Base-by-base conservation (phyloP, 2,329 filamentous ascomycete genomes). In the Lachnellula willkommii region DNA sequence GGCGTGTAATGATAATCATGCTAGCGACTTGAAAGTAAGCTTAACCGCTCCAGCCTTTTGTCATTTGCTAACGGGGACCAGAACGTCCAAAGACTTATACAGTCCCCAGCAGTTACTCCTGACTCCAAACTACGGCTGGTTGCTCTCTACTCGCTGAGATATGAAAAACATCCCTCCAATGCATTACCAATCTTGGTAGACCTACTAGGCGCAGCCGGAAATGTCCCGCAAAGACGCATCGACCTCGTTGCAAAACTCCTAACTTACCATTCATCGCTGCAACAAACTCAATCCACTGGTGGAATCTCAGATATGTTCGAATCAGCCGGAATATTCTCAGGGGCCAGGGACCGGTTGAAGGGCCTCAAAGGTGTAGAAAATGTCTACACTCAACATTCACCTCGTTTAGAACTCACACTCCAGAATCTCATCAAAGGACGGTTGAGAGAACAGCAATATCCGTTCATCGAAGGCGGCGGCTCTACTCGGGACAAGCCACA, bases 311-410 rank as follows among this genome's bases (percentile, higher is more conserved):
- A 97, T 63, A 83, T 97, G 6, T 97, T 99, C 66, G 92, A 97
- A 67, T 88, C 90, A 0, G 83, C 87, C 0, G 93, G 90, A 4
- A 93, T 99, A 61, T 96, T 99, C 72, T 89, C 90, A 0, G 89
- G 89, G 12, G 91, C 92, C 11, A 82, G 90, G 40, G 90, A 87
- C 67, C 85, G 92, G 5, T 91, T 99, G 72, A 96, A 95, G 68
- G 94, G 94, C 0, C 79, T 99, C 14, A 96, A 97, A 69, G 94
- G 94, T 1, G 94, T 99, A 1, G 95, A 99, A 71, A 99, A 99
- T 66, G 94, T 99, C 28, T 99, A 99, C 71, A 99, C 94, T 0
- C 95, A 99, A 71, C 94, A 99, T 71, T 95, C 90, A 5, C 91
- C 95, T 0, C 80, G 90, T 22, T 73, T 99, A 15, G 92, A 96